Evolutionary conservation across 352 stramenopile species (phyloP).

Genomic region (Peronosclerospora sorghi): DNA sequence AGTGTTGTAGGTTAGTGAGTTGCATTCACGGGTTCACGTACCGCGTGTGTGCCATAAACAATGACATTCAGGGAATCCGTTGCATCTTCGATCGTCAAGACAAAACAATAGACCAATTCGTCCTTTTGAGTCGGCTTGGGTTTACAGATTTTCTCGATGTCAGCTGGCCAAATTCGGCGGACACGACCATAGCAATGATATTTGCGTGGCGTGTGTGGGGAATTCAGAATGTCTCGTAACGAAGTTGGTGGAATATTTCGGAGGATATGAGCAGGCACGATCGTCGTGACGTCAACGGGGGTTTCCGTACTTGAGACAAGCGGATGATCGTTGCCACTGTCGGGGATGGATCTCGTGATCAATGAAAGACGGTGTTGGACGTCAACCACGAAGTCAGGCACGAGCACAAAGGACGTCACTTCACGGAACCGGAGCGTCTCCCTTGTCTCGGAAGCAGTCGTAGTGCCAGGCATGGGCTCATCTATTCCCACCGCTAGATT

Average conservation of each 20-base stretch:
- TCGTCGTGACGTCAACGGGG: constrained; percentile 11
- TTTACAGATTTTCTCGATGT: constrained; percentile 44
- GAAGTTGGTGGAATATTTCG: constrained; percentile 35
- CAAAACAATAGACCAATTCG: constrained; percentile 63
- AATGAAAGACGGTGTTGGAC: constrained; percentile 28
- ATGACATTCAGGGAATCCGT: constrained; percentile 47
- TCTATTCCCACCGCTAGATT: constrained; percentile 46
- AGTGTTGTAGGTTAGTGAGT: not conserved
- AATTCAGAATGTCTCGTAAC: constrained; percentile 23
- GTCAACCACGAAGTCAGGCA: constrained; percentile 34
- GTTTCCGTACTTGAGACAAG: not conserved
- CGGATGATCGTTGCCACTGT: not conserved
- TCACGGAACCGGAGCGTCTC: constrained; percentile 52
- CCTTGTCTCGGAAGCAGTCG: not conserved
- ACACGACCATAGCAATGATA: constrained; percentile 51
- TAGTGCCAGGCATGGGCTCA: constrained; percentile 11
- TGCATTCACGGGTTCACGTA: constrained; percentile 16
- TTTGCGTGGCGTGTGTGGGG: constrained; percentile 34
- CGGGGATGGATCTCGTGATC: not conserved
- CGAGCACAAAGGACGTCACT: constrained; percentile 50
- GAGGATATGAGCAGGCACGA: constrained; percentile 37
- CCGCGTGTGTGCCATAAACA: constrained; percentile 56
- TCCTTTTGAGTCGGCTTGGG: constrained; percentile 8
- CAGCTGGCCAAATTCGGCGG: constrained; percentile 31
- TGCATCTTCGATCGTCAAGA: constrained; percentile 38